Conservation (phyloP, 305 asterid genomes). For the Fraxinus nigra region DNA sequence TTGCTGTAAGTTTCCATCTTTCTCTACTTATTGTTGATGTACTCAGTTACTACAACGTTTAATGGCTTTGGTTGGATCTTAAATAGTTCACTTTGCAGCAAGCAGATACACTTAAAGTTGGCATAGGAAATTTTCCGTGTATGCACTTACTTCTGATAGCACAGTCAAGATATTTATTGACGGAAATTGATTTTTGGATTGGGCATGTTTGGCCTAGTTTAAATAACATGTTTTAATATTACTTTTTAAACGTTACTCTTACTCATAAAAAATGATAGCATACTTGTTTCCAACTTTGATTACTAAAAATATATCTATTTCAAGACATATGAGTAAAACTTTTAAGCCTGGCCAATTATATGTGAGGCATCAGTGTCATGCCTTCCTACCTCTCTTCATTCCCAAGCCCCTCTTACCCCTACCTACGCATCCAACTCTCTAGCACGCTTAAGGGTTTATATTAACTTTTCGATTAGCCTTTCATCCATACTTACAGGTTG, state of each 20-base stretch:
- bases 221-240: background rate
- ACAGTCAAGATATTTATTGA: background rate
- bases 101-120: background rate
- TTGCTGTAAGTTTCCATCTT: constrained; percentile 54
- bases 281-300: background rate
- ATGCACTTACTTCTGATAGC: background rate
- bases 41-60: background rate
- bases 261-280: background rate
- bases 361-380: background rate
- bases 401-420: background rate
- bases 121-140: background rate
- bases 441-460: background rate
- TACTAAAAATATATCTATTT: background rate
- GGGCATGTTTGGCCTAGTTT: background rate
- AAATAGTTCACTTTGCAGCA: background rate
- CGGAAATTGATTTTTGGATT: background rate
- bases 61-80: background rate
- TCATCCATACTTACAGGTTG: background rate
- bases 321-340: background rate
- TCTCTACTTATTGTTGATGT: background rate
- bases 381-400: background rate
- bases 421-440: background rate
- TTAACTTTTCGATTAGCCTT: background rate
- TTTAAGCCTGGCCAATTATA: background rate
- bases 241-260: background rate